Evolutionary conservation across 2,329 filamentous ascomycete genomes (phyloP), one percentile per base, ranked within the genome.

Genomic region (Colletotrichum abscissum): DNA sequence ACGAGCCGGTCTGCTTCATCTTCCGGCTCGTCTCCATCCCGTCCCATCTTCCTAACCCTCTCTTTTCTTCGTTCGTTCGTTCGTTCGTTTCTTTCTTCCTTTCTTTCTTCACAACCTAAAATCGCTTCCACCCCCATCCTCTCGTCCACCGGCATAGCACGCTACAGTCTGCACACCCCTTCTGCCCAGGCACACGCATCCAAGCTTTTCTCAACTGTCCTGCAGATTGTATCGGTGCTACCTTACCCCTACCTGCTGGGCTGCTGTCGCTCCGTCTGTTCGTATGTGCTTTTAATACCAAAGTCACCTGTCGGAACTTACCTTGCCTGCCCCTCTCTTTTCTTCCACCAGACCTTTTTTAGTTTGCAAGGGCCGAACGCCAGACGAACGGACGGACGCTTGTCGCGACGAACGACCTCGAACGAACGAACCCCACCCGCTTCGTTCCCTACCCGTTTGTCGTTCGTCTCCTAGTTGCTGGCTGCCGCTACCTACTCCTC

Each of bases 21-120:
- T 11, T 63, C 28, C 70, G 67, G 70, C 60, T 66, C 35, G 46
- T 57, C 60, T 60, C 38, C 49, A 35, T 56, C 35, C 71, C 67
- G 67, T 71, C 71, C 71, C 62, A 71, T 65, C 71, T 62, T 56
- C 19, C 49, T 55, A 49, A 30, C 49, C 22, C 59, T 33, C 70
- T 33, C 67, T 70, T 60, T 26, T 56, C 16, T 14, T 35, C 33
- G 33, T 35, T 35, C 33, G 33, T 42, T 55, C 12, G 35, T 55
- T 55, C 12, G 35, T 55, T 55, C 30, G 38, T 62, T 56, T 26
- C 49, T 59, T 60, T 35, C 19, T 49, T 22, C 12, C 54, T 56
- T 28, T 26, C 54, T 28, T 56, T 26, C 54, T 56, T 56, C 54
- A 22, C 56, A 56, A 73, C 71, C 71, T 66, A 66, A 57, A 62